phyloP scores from a whole-genome alignment of 139 green algal genomes.

The Chlamydomonas asymmetrica region DNA sequence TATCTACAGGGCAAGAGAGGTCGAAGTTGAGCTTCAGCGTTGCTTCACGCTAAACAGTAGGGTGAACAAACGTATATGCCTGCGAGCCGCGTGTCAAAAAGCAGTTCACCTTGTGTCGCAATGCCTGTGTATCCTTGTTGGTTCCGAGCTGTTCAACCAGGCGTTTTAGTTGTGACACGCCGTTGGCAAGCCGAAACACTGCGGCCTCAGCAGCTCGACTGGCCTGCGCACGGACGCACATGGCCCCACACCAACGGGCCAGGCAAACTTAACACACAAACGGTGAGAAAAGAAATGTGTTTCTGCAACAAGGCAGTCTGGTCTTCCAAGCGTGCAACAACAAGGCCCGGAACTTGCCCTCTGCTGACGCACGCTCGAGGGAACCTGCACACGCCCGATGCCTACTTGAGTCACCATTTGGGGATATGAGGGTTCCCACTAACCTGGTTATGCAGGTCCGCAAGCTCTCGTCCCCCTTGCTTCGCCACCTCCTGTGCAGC shows the following conservation, averaged over 20 bases:
- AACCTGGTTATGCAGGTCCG: slow-evolving; percentile 14
- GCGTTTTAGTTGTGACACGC: slow-evolving; percentile 39
- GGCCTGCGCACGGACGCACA: background rate
- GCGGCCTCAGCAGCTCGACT: slow-evolving; percentile 42
- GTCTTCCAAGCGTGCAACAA: no score
- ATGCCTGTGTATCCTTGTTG: slow-evolving; percentile 65
- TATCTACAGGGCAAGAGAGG: no score
- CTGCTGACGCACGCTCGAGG: no score
- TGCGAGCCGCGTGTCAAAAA: no score
- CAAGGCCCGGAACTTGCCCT: no score
- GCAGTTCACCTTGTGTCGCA: slow-evolving; percentile 54
- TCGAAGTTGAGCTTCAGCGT: no score
- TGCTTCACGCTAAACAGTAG: no score
- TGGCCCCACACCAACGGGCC: background rate
- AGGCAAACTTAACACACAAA: background rate
- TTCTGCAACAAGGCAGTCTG: no score
- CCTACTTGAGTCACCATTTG: background rate
- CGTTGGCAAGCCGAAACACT: slow-evolving; percentile 51
- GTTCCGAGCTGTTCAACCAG: slow-evolving; percentile 67
- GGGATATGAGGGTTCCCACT: background rate
- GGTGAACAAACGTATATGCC: no score
- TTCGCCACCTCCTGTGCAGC: slow-evolving; percentile 21
- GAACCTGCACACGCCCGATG: background rate
- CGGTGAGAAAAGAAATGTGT: background rate
- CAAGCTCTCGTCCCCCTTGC: slow-evolving; percentile 18